Conservation (phyloP, 768 basidiomycete genomes). For the Tubosaeta sp. region DNA sequence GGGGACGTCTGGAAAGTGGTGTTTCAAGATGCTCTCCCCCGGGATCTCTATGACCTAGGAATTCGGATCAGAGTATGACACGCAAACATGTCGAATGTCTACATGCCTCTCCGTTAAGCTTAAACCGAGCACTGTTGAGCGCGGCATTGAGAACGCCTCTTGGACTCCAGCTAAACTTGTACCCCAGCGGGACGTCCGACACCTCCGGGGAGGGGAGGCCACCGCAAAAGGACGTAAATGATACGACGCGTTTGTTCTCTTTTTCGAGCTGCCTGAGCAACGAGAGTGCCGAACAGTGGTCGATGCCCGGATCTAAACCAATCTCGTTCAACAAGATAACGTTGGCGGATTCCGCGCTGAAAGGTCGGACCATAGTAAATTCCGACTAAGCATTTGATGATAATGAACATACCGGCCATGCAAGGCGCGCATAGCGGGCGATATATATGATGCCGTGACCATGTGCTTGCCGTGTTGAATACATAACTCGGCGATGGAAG, state of each 20-base stretch:
- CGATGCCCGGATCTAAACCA: conserved; percentile 84
- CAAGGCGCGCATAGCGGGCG: conserved; percentile 66
- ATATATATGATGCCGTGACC: conserved; percentile 90
- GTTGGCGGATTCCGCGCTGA: conserved; percentile 55
- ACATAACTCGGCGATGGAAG: conserved; percentile 66
- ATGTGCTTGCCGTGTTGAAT: conserved; percentile 68
- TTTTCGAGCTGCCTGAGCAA: conserved; percentile 51
- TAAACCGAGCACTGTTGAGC: conserved; percentile 65
- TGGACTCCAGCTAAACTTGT: conserved; percentile 94
- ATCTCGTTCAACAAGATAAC: conserved; percentile 87
- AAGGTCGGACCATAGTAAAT: background rate
- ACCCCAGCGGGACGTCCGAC: conserved; percentile 64
- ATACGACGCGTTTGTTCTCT: conserved; percentile 52
- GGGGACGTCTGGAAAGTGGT: conserved; percentile 63
- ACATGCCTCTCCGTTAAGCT: conserved; percentile 52
- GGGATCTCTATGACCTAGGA: conserved; percentile 45
- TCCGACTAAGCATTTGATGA: background rate
- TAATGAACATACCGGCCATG: conserved; percentile 50
- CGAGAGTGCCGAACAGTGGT: conserved; percentile 81
- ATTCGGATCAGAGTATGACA: background rate
- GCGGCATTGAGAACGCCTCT: conserved; percentile 82
- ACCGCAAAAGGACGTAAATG: conserved; percentile 90
- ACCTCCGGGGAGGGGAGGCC: conserved; percentile 77
- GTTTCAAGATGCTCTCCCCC: conserved; percentile 50
- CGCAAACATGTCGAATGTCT: background rate